Conservation (phyloP, 208 protist genomes). For the Trypanosoma mega region DNA sequence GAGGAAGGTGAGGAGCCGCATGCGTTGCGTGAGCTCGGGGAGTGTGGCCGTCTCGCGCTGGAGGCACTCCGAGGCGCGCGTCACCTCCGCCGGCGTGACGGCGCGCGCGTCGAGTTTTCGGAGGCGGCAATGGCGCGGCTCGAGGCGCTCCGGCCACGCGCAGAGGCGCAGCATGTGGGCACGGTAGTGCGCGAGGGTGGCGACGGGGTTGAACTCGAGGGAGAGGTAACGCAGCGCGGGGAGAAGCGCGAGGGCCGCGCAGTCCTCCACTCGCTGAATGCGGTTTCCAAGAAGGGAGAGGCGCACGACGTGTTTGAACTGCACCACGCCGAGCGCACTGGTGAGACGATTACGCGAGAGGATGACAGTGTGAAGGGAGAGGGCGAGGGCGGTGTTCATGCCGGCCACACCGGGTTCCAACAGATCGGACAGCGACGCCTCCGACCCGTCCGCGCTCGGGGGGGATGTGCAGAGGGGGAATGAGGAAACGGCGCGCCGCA, state of each 20-base stretch:
- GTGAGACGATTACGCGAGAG: constrained; percentile 76
- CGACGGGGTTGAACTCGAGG: constrained; percentile 84
- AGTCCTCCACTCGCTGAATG: constrained; percentile 73
- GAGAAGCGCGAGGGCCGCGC: constrained; percentile 73
- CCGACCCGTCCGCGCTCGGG: not conserved
- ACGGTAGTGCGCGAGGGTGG: constrained; percentile 72
- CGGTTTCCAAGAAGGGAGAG: constrained; percentile 79
- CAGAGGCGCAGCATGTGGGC: constrained; percentile 80
- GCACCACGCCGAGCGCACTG: constrained; percentile 60
- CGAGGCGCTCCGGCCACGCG: constrained; percentile 61
- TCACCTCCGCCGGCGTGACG: constrained; percentile 46
- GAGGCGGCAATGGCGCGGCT: constrained; percentile 54
- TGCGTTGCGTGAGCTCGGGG: constrained; percentile 59
- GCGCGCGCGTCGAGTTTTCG: constrained; percentile 57
- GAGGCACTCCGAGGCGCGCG: constrained; percentile 44
- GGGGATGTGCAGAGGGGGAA: too few relatives aligned
- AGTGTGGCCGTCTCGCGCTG: constrained; percentile 59
- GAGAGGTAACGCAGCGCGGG: constrained; percentile 72
- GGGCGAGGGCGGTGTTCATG: constrained; percentile 61
- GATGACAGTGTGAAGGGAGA: constrained; percentile 74
- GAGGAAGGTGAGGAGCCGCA: constrained; percentile 57
- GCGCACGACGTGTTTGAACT: constrained; percentile 78
- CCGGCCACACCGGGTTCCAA: constrained; percentile 9
- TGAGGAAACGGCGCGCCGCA: constrained; percentile 26
- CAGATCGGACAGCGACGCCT: not conserved